Evolutionary conservation across 371 early-diverging fungal genomes (phyloP), one percentile per base, ranked within the genome.

Genomic region (Apophysomyces ossiformis): DNA sequence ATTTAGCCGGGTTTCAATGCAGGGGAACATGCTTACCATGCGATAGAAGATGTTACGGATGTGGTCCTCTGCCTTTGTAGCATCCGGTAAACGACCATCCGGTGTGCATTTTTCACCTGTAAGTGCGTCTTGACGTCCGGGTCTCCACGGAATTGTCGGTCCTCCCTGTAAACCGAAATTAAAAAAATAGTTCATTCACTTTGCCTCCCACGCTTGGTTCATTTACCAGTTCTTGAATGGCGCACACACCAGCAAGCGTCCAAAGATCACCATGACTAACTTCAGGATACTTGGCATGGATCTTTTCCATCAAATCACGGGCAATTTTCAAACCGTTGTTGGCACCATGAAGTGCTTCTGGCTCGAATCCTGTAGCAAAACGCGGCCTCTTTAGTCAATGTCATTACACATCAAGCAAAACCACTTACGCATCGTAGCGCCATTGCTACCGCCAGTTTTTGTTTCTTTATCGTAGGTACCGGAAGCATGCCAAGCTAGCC

Each of bases 61-160:
- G 78, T 94, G 94, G 50, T 84, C 72, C 65, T 88, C 77, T 59
- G 88, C 93, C 74, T 92, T 78, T 37, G 88, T 61, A 43, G 93
- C 98, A 70, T 96, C 96, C 65, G 97, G 97, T 36, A 96, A 89
- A 68, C 96, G 91, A 45, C 96, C 98, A 75, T 96, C 92, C 21
- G 96, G 96, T 6, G 95, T 87, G 75, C 84, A 86, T 13, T 77
- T 60, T 32, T 61, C 70, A 16, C 71, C 72, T 21, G 78, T 68
- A 45, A 7, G 46, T 46, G 72, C 69, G 79, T 95, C 93, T 63
- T 71, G 63, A 67, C 98, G 93, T 45, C 98, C 98, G 18, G 97
- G 85, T 66, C 95, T 82, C 94, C 94, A 97, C 67, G 89, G 87
- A 69, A 96, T 83, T 39, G 78, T 89, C 41, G 95, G 96, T 6